Base-by-base conservation (phyloP, 2,329 filamentous ascomycete genomes). In the Ceratocystis cacaofunesta region DNA sequence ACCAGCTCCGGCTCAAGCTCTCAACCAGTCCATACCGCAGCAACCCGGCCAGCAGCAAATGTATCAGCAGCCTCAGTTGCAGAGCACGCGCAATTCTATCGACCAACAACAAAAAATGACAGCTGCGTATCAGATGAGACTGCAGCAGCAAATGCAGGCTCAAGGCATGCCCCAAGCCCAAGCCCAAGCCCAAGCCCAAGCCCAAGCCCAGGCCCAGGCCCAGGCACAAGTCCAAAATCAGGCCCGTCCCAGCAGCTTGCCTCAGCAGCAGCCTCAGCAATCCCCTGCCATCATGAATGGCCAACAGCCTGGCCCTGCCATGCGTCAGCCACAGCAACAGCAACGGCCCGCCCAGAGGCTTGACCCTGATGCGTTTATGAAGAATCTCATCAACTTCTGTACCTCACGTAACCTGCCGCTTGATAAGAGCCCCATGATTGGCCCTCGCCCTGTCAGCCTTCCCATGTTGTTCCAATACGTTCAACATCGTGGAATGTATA, bases 321-420 rank as follows among this genome's bases (percentile, higher is more conserved):
- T 80, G 74, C 77, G 81, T 66, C 78, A 81, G 55, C 83, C 84
- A 69, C 75, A 74, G 63, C 74, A 76, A 55, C 83, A 84, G 69
- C 75, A 74, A 63, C 74, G 76, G 62, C 75, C 74, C 30, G 74
- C 76, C 69, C 70, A 73, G 62, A 72, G 75, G n/a, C 76, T 76
- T 30, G 83, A 81, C 66, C 84, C 83, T 0, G 87, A 91, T 68
- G 80, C 81, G 41, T 91, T 92, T 69, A 79, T 95, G 74, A 88
- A 90, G 71, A 88, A 86, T 48, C 78, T 97, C 6, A 82, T 84
- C 22, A 77, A 81, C n/a, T 89, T 95, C 69, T 95, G 95, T 86
- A 82, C 82, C 67, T 80, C 84, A 61, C 85, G 88, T 67, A 84
- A 86, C 41, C 78, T 90, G 19, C 86, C 85, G 0, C 79, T 97